Evolutionary conservation across 345 rosid genomes (phyloP), one percentile per base, ranked within the genome.

Genomic region (Salix brachista): DNA sequence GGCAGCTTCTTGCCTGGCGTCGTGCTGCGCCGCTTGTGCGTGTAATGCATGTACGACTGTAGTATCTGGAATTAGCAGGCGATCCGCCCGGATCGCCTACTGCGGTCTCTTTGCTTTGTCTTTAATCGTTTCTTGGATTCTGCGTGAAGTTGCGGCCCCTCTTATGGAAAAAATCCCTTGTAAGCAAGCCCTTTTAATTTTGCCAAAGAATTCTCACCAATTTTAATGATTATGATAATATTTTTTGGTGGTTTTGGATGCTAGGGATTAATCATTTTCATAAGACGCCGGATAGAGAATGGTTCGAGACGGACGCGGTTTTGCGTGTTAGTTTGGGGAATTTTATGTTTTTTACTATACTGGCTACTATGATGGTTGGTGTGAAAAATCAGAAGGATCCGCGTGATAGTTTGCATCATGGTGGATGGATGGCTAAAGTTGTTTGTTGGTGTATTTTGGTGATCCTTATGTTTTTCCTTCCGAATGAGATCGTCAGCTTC

Each of bases 231-330:
- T 62, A 9, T 68, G 34, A 6, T 70, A 39, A 66, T 71, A 52
- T 26, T 42, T 61, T 68, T 3, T 16, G 41, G 3, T 62, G 73
- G 62, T 54, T 39, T 64, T 28, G 61, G 44, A 26, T 19, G 78
- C 77, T 90, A 96, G 99, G 98, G 99, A 94, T 94, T 74, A 93
- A 96, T 80, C 93, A 89, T 81, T 93, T 96, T 80, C 95, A 89
- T 54, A 83, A 91, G 87, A 91, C 95, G 28, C 98, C 98, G 41
- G 85, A 87, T 81, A 87, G 97, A 77, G 96, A 96, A 81, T 96
- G 99, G 99, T 96, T 96, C 75, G 92, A 96, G 86, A 96, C 97
- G 5, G 97, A 94, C 82, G 99, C 99, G 5, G 99, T 96, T 68
- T 82, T 94, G 68, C 93, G 97, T 67, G 99, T 96, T 81, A 94